Conservation (phyloP, 179 eudicot genomes). For the Beta corolliflora region DNA sequence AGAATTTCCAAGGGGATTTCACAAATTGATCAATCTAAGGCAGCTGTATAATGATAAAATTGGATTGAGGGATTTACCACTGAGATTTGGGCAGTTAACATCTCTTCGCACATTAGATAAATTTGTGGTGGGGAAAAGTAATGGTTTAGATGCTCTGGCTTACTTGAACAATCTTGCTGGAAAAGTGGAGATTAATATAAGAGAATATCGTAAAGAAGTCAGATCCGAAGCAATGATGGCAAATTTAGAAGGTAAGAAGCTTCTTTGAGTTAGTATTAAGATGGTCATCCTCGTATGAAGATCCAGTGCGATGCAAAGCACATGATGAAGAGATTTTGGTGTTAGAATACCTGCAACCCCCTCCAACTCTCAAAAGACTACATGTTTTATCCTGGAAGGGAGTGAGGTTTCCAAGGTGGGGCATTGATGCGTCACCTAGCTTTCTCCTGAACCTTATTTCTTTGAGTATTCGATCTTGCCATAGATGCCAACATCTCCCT, state of each 20-base stretch:
- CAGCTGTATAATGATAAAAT: background rate
- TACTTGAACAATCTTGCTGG: background rate
- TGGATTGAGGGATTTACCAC: background rate
- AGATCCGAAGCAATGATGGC: background rate
- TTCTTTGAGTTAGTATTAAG: background rate
- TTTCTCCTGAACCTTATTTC: background rate
- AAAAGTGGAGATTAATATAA: background rate
- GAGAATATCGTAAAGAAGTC: background rate
- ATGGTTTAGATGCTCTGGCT: conserved; percentile 1
- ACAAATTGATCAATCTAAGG: background rate
- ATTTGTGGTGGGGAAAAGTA: background rate
- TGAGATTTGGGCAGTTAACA: background rate
- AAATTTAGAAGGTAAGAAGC: background rate
- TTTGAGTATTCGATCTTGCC: background rate
- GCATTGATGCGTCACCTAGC: background rate
- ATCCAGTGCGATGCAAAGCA: too few relatives aligned
- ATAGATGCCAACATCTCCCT: conserved; percentile 3
- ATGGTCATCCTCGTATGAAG: background rate
- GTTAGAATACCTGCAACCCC: background rate
- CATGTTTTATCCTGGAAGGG: background rate
- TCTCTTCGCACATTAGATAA: background rate
- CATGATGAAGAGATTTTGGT: background rate
- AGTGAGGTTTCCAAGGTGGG: conserved; percentile 14
- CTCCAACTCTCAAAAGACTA: conserved; percentile 1
- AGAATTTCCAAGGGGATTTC: background rate